Percentiles rank a stretch among this genome's conserved stretches.
Conservation (phyloP, 768 basidiomycete species). For the Paxillus involutus region DNA sequence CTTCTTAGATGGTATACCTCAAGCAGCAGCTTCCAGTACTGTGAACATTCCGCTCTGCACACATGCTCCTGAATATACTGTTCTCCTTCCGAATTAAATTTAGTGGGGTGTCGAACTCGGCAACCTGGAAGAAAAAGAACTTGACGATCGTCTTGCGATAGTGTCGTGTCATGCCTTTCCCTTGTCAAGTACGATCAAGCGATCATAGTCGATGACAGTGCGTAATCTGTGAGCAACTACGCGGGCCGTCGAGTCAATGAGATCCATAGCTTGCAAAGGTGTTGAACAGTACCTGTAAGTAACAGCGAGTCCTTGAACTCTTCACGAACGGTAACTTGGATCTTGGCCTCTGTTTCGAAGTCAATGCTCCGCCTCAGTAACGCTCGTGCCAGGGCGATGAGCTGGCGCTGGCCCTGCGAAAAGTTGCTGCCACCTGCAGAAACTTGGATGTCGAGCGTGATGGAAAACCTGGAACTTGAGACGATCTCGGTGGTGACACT, state of each 20-base stretch:
- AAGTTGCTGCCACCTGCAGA: slow-evolving; percentile 84
- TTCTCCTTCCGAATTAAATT: slow-evolving; percentile 57
- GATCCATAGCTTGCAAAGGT: not conserved
- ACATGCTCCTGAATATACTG: slow-evolving; percentile 63
- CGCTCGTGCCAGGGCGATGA: slow-evolving; percentile 80
- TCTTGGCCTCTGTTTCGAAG: slow-evolving; percentile 82
- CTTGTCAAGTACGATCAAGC: slow-evolving; percentile 65
- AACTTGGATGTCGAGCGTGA: slow-evolving; percentile 73
- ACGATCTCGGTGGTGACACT: slow-evolving; percentile 44
- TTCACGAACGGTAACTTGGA: slow-evolving; percentile 79
- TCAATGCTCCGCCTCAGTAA: slow-evolving; percentile 73
- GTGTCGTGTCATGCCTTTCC: slow-evolving; percentile 6
- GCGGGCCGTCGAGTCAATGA: not conserved
- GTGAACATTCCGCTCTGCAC: slow-evolving; percentile 62
- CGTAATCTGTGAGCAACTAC: slow-evolving; percentile 63
- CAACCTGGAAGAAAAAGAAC: slow-evolving; percentile 30
- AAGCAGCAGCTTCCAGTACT: slow-evolving; percentile 53
- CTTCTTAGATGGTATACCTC: no score
- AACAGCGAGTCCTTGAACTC: slow-evolving; percentile 74
- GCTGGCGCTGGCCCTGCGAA: slow-evolving; percentile 84
- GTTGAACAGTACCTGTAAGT: slow-evolving; percentile 49
- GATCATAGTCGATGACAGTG: slow-evolving; percentile 76
- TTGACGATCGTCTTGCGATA: slow-evolving; percentile 20
- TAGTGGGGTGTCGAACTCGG: slow-evolving; percentile 67
- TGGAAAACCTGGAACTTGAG: slow-evolving; percentile 46